These are phyloP conservation scores for Afroboletus lepidellus DNA, from an alignment of 1,284 basidiomycete species.

Conservation along the genomic window DNA sequence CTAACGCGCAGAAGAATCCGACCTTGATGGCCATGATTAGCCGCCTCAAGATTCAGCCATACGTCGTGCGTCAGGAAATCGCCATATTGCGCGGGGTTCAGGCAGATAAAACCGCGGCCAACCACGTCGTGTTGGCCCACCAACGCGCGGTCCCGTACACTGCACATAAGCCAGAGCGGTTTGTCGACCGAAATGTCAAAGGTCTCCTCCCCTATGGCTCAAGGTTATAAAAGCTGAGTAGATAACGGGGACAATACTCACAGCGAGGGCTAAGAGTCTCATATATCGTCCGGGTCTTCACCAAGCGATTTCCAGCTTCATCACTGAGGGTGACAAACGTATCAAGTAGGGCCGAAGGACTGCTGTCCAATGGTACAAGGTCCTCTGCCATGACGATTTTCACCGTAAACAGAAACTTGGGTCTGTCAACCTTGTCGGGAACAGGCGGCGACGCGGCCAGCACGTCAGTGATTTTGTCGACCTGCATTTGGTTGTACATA, in stretches of 20 bases:
- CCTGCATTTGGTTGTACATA: slow-evolving; percentile 90
- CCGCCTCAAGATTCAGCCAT: slow-evolving; percentile 87
- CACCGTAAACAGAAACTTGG: slow-evolving; percentile 87
- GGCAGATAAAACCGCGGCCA: slow-evolving; percentile 88
- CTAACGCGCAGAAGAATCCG: slow-evolving; percentile 86
- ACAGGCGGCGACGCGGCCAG: slow-evolving; percentile 63
- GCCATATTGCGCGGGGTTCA: slow-evolving; percentile 87
- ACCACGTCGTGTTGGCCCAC: slow-evolving; percentile 90
- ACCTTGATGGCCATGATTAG: slow-evolving; percentile 51
- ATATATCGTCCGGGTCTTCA: slow-evolving; percentile 96
- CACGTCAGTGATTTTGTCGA: slow-evolving; percentile 81
- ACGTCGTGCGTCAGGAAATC: slow-evolving; percentile 91
- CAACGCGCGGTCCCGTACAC: slow-evolving; percentile 86
- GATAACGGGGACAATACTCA: slow-evolving; percentile 39
- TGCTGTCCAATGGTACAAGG: slow-evolving; percentile 70
- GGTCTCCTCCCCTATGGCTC: slow-evolving; percentile 83
- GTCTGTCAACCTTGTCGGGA: slow-evolving; percentile 62
- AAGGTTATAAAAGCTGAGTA: slow-evolving; percentile 2
- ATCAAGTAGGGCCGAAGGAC: slow-evolving; percentile 72
- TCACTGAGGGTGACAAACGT: slow-evolving; percentile 95
- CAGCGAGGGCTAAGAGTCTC: slow-evolving; percentile 89
- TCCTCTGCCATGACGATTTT: slow-evolving; percentile 92
- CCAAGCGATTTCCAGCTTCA: slow-evolving; percentile 84
- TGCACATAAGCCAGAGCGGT: slow-evolving; percentile 94
- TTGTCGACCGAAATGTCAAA: slow-evolving; percentile 92